phyloP scores from a whole-genome alignment of 768 basidiomycete genomes.

The Kwoniella heveanensis region DNA sequence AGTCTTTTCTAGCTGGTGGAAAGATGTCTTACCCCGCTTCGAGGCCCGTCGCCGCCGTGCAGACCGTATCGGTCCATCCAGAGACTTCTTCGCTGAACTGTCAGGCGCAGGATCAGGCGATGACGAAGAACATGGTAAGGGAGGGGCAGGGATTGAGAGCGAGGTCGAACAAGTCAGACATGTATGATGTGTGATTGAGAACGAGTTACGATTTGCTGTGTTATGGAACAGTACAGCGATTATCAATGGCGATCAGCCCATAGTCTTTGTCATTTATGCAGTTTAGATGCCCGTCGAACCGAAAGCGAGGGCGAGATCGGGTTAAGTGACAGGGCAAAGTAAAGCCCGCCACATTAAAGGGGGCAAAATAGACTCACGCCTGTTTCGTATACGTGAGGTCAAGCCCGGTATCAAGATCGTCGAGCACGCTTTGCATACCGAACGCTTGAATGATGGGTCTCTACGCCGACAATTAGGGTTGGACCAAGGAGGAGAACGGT shows the following conservation, averaged over 20 bases:
- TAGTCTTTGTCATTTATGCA: too few relatives aligned
- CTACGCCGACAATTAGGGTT: slow-evolving; percentile 24
- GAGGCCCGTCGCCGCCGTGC: slow-evolving; percentile 3
- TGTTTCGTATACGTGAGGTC: slow-evolving; percentile 38
- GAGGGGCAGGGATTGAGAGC: slow-evolving; percentile 31
- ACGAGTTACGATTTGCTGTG: slow-evolving; percentile 31
- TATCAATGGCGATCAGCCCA: neutral
- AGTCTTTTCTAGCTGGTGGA: slow-evolving; percentile 30
- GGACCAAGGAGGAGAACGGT: too few relatives aligned
- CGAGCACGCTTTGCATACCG: slow-evolving; percentile 44
- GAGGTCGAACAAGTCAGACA: slow-evolving; percentile 34
- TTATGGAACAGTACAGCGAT: neutral
- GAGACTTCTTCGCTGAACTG: neutral
- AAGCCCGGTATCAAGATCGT: slow-evolving; percentile 51
- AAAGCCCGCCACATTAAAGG: neutral
- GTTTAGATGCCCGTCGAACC: too few relatives aligned
- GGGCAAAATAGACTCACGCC: slow-evolving; percentile 34
- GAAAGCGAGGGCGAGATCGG: too few relatives aligned
- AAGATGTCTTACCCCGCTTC: slow-evolving; percentile 20
- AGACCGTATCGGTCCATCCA: slow-evolving; percentile 21
- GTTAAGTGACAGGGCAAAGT: neutral
- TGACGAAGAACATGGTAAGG: slow-evolving; percentile 1
- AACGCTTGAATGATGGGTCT: slow-evolving; percentile 49
- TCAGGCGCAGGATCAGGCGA: too few relatives aligned
- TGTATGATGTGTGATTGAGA: slow-evolving; percentile 30